These are phyloP conservation scores for Globisporangium barbulae DNA, from an alignment of 352 stramenopile species.

Conservation along the genomic window DNA sequence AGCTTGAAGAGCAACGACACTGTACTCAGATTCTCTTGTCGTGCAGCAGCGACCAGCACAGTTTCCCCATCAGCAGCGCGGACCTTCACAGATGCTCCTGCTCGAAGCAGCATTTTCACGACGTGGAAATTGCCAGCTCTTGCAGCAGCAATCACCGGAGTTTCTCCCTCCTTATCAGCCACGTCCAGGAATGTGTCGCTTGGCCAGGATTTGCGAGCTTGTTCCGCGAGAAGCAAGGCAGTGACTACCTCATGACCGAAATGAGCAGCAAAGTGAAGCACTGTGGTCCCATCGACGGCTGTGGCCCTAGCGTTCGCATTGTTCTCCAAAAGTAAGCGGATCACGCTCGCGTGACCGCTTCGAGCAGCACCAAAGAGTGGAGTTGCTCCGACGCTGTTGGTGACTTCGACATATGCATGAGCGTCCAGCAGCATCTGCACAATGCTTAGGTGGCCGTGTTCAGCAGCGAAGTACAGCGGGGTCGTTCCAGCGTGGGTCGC, in stretches of 20 bases:
- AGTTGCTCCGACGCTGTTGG: background rate
- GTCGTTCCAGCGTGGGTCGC: background rate
- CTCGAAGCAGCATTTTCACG: background rate
- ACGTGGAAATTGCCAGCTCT: background rate
- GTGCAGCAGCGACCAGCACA: slow-evolving; percentile 7
- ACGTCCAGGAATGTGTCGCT: background rate
- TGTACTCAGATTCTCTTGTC: background rate
- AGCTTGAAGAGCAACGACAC: slow-evolving; percentile 4
- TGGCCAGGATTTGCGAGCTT: background rate
- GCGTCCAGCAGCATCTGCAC: background rate
- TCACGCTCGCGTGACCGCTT: background rate
- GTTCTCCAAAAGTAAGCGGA: background rate
- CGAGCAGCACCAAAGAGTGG: background rate
- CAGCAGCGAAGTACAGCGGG: background rate
- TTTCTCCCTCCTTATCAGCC: background rate
- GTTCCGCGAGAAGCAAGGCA: background rate
- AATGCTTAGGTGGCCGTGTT: background rate
- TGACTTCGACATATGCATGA: background rate
- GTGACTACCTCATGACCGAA: background rate
- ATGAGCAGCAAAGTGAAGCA: background rate
- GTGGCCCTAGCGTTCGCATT: background rate
- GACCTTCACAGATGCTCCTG: background rate
- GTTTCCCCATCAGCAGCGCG: slow-evolving; percentile 8
- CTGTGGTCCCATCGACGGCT: background rate
- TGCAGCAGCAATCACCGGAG: background rate